Percentiles rank a stretch among this genome's conserved stretches.
Evolutionary conservation across 345 rosid species (phyloP).

Genomic region (Schrenkiella parvula): DNA sequence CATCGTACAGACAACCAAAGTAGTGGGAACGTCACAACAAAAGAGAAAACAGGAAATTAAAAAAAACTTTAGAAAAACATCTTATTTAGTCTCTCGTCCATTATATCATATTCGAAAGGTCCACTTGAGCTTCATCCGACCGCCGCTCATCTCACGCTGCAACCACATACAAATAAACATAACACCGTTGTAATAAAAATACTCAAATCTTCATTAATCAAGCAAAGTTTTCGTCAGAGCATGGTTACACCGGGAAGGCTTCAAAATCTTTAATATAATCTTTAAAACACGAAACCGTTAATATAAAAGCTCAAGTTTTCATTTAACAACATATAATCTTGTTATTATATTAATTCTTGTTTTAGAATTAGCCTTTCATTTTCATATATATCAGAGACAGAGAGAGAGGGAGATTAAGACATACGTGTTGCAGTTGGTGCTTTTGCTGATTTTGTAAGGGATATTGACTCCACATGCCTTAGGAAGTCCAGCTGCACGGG

Average conservation of each 20-base stretch:
- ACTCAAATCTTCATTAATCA: neutral
- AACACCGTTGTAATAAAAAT: neutral
- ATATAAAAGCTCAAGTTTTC: neutral
- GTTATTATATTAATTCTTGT: neutral
- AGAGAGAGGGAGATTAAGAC: neutral
- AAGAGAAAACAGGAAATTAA: neutral
- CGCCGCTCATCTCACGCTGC: constrained; percentile 11
- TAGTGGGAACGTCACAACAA: neutral
- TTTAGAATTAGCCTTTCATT: neutral
- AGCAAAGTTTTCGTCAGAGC: neutral
- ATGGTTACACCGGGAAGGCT: neutral
- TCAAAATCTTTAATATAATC: neutral
- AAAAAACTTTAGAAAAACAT: neutral
- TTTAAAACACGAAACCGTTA: neutral
- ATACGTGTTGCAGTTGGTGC: constrained; percentile 21
- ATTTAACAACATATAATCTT: neutral
- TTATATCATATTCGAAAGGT: neutral
- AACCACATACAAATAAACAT: neutral
- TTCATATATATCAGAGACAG: neutral
- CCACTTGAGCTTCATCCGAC: constrained; percentile 3
- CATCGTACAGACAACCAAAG: constrained; percentile 4
- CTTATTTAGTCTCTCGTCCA: constrained; percentile 1
- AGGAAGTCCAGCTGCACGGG: constrained; percentile 8
- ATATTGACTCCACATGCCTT: neutral
- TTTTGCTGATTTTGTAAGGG: constrained; percentile 8